Evolutionary conservation across 148 eudicot species (phyloP).

Genomic region (Rhododendron ovatum): DNA sequence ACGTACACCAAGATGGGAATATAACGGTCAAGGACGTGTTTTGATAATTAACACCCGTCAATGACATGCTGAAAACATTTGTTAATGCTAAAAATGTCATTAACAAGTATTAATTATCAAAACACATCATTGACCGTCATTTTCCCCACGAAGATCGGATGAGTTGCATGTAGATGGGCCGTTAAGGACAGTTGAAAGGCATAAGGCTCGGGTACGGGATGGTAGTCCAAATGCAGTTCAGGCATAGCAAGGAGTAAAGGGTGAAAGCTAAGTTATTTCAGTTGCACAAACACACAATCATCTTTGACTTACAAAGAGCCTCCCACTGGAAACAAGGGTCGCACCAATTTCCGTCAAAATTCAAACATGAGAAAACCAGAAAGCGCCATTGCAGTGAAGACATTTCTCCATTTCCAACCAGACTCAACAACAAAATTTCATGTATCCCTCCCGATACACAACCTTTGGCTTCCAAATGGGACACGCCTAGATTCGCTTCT

Average conservation of each 20-base stretch:
- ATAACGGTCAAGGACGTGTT: too few species aligned
- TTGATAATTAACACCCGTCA: too few species aligned
- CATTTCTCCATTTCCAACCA: background rate
- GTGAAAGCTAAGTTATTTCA: background rate
- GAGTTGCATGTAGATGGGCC: background rate
- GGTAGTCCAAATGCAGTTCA: background rate
- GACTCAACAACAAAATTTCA: background rate
- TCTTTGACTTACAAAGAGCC: background rate
- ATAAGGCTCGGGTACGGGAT: background rate
- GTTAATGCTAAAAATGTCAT: too few species aligned
- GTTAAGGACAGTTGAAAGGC: too few species aligned
- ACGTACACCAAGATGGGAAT: too few species aligned
- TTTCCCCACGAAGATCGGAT: background rate
- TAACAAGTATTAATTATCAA: too few species aligned
- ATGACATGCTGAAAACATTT: too few species aligned
- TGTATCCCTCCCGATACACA: background rate
- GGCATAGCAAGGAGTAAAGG: background rate
- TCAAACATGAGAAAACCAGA: background rate
- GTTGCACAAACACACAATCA: background rate
- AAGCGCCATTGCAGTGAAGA: background rate
- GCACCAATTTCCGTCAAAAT: background rate
- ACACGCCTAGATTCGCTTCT: background rate
- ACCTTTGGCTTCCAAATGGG: background rate
- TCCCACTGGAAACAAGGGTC: background rate
- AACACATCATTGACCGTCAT: too few species aligned